Percentiles rank a stretch among this genome's conserved stretches.
Evolutionary conservation across 208 protist genomes (phyloP).

Genomic region (Trypanosoma avium): DNA sequence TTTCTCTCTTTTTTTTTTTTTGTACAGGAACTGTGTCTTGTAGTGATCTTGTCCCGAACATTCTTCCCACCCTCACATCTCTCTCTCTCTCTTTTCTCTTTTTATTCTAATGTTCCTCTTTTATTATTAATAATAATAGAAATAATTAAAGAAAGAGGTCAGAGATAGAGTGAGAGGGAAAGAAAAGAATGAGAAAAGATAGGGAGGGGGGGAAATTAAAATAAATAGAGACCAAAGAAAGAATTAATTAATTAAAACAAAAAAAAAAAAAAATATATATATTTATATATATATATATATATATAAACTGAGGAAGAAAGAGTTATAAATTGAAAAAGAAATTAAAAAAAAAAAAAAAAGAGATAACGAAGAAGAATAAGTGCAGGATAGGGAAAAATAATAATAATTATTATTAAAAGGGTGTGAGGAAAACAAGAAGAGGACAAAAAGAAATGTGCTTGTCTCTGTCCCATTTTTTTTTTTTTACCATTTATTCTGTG

Average conservation of each 20-base stretch:
- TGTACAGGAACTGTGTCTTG: too few species aligned
- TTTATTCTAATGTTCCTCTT: too few species aligned
- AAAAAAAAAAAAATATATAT: neutral
- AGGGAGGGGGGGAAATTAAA: too few species aligned
- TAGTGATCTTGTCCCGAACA: too few species aligned
- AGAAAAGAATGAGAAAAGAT: too few species aligned
- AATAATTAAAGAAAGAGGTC: neutral
- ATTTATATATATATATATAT: neutral
- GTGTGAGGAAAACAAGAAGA: neutral
- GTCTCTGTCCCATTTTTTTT: conserved; percentile 9
- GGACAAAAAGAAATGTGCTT: neutral
- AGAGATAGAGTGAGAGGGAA: neutral
- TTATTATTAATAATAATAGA: too few species aligned
- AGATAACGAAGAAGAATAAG: neutral
- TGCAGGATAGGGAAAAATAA: conserved; percentile 14
- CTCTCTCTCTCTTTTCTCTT: too few species aligned
- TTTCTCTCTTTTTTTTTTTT: too few species aligned
- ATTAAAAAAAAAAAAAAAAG: conserved; percentile 12
- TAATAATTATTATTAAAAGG: conserved; percentile 6
- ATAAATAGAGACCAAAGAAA: neutral
- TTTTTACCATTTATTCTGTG: conserved; percentile 9
- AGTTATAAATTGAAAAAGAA: neutral
- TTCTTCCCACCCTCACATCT: too few species aligned
- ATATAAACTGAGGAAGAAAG: neutral
- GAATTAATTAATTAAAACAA: neutral